Percentiles rank a stretch among this genome's conserved stretches.
These are phyloP conservation scores for Arthrinium puccinioides DNA, from an alignment of 2,329 filamentous ascomycete species.

Conservation along the genomic window DNA sequence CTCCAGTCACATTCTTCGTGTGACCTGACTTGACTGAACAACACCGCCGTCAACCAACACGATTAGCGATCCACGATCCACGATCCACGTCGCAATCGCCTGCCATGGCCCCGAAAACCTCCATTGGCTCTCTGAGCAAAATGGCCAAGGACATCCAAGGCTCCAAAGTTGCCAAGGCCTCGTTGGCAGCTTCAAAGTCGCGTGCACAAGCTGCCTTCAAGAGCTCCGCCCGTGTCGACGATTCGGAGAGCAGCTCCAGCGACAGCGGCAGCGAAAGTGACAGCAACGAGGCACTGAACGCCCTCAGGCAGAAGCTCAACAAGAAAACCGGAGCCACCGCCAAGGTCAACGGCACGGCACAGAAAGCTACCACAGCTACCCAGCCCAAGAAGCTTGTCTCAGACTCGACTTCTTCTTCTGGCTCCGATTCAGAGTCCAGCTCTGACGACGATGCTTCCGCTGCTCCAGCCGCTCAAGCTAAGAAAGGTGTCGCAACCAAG, in stretches of 20 bases:
- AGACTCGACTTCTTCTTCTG: not conserved
- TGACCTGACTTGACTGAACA: too few species aligned
- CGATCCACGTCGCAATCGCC: not conserved
- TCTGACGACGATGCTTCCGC: slow-evolving; percentile 8
- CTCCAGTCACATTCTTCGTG: too few species aligned
- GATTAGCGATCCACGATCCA: too few species aligned
- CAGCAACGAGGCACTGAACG: slow-evolving; percentile 1
- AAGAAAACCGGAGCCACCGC: not conserved
- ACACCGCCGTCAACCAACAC: too few species aligned
- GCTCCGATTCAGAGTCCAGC: slow-evolving; percentile 10
- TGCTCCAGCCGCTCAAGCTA: slow-evolving; percentile 15
- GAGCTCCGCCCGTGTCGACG: not conserved
- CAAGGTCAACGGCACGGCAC: not conserved
- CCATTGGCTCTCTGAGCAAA: slow-evolving; percentile 9
- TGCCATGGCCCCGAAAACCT: slow-evolving; percentile 7
- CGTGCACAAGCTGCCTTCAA: not conserved
- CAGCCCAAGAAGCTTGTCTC: not conserved
- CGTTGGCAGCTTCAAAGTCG: slow-evolving; percentile 6
- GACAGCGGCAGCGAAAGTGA: slow-evolving; percentile 5
- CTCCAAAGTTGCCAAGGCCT: slow-evolving; percentile 12
- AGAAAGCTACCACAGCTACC: not conserved
- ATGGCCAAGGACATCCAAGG: slow-evolving; percentile 17
- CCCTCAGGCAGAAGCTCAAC: not conserved
- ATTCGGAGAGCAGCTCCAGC: not conserved
- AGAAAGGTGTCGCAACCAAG: too few species aligned